phyloP scores from a whole-genome alignment of 2,329 filamentous ascomycete species.

The Phialophora chinensis region DNA sequence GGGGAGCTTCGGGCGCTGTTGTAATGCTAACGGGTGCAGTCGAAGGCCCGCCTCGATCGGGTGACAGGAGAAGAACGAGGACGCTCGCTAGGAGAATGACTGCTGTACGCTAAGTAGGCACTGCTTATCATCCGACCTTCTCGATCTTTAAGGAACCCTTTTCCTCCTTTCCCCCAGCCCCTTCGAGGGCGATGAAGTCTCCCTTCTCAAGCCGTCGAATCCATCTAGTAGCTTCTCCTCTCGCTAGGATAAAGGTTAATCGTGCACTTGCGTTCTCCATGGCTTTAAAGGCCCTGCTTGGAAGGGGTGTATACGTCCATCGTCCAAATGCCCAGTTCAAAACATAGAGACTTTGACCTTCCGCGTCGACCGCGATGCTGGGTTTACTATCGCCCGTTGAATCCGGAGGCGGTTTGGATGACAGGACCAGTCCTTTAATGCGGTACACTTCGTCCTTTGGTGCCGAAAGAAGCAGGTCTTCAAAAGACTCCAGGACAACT shows the following conservation, averaged over 20 bases:
- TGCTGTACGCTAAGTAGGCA: background rate
- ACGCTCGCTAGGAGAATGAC: background rate
- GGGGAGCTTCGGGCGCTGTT: conserved; percentile 30
- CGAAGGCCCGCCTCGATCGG: background rate
- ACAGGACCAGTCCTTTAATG: conserved; percentile 75
- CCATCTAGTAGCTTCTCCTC: conserved; percentile 57
- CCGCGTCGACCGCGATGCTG: conserved; percentile 42
- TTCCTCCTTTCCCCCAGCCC: conserved; percentile 28
- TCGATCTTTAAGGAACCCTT: conserved; percentile 34
- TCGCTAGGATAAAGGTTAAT: conserved; percentile 55
- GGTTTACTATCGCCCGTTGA: conserved; percentile 53
- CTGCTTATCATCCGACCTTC: conserved; percentile 34
- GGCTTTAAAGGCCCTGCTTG: conserved; percentile 43
- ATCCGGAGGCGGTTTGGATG: conserved; percentile 51
- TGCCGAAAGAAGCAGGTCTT: conserved; percentile 69
- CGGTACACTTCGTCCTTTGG: conserved; percentile 95
- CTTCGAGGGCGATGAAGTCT: conserved; percentile 45
- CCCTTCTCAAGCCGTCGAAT: conserved; percentile 54
- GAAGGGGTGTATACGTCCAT: conserved; percentile 81
- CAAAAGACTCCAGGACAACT: conserved; percentile 65
- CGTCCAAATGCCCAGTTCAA: conserved; percentile 98
- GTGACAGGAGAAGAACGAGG: background rate
- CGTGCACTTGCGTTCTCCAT: conserved; percentile 44
- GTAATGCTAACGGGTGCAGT: conserved; percentile 12
- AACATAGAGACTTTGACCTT: conserved; percentile 69